phyloP scores from a whole-genome alignment of 768 basidiomycete genomes.

The Pulveroboletus sp. region DNA sequence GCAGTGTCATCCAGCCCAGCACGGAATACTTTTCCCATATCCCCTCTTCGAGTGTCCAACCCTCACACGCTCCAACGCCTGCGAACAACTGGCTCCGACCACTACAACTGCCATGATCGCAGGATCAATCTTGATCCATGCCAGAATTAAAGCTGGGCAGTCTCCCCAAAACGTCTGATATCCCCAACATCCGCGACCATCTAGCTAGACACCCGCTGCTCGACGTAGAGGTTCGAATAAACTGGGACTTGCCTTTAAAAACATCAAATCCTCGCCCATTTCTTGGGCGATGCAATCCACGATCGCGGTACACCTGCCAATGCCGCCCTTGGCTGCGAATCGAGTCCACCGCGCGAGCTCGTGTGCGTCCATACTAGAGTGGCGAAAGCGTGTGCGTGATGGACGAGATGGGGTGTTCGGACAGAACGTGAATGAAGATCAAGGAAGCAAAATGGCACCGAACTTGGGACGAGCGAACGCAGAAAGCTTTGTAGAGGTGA shows the following conservation, averaged over 20 bases:
- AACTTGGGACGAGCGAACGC: background rate
- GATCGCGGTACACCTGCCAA: conserved; percentile 71
- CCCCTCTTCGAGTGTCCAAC: background rate
- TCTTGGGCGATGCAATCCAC: conserved; percentile 73
- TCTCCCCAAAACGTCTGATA: background rate
- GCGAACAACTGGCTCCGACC: background rate
- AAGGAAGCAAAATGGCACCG: background rate
- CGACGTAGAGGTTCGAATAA: background rate
- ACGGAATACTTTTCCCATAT: background rate
- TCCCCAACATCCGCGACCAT: background rate
- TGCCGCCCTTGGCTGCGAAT: conserved; percentile 81
- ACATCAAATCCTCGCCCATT: conserved; percentile 74
- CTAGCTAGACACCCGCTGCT: background rate
- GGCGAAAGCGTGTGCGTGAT: background rate
- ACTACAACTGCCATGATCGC: background rate
- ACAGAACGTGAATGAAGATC: background rate
- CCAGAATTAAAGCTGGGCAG: background rate
- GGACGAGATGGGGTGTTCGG: background rate
- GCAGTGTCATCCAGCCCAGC: background rate
- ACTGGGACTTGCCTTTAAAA: conserved; percentile 56
- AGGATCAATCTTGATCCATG: background rate
- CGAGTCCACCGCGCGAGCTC: conserved; percentile 79
- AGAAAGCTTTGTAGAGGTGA: background rate
- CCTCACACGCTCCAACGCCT: background rate
- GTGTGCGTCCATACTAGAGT: conserved; percentile 52